Conservation (phyloP, 1,284 basidiomycete species). For the Pholiota adiposa region DNA sequence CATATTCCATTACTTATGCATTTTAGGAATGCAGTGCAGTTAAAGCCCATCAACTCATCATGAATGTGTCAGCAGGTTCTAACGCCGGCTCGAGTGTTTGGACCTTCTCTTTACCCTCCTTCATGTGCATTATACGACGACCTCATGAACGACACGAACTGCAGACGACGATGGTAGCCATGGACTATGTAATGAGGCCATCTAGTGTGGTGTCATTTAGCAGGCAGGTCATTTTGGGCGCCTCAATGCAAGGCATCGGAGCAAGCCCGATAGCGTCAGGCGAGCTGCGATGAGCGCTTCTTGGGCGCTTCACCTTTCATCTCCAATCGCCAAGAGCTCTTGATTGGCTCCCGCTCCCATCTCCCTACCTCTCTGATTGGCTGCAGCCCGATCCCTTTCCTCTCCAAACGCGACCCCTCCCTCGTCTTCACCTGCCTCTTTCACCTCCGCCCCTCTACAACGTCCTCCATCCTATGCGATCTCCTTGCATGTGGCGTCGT, state of each 20-base stretch:
- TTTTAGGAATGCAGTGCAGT: neutral
- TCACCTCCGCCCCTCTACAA: too few species aligned
- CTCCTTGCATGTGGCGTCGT: too few species aligned
- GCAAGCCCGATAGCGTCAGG: neutral
- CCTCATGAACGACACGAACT: slow-evolving; percentile 23
- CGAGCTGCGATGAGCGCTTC: too few species aligned
- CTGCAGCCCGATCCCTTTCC: too few species aligned
- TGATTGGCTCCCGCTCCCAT: too few species aligned
- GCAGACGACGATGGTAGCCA: slow-evolving; percentile 10
- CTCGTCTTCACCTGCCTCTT: too few species aligned
- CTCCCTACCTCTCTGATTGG: too few species aligned
- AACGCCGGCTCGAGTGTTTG: neutral
- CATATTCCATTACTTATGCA: too few species aligned
- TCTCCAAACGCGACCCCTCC: too few species aligned
- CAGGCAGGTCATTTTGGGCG: neutral
- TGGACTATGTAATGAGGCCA: slow-evolving; percentile 1
- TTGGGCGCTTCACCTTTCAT: too few species aligned
- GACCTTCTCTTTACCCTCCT: slow-evolving; percentile 7
- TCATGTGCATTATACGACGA: slow-evolving; percentile 23
- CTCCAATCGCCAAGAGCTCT: too few species aligned
- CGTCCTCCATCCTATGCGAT: too few species aligned
- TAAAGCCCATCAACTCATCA: neutral
- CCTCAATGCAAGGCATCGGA: neutral
- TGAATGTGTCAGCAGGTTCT: neutral
- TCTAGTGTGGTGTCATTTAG: neutral